Conservation (phyloP, 495 filamentous ascomycete species). For the Penicillium maclennaniae region DNA sequence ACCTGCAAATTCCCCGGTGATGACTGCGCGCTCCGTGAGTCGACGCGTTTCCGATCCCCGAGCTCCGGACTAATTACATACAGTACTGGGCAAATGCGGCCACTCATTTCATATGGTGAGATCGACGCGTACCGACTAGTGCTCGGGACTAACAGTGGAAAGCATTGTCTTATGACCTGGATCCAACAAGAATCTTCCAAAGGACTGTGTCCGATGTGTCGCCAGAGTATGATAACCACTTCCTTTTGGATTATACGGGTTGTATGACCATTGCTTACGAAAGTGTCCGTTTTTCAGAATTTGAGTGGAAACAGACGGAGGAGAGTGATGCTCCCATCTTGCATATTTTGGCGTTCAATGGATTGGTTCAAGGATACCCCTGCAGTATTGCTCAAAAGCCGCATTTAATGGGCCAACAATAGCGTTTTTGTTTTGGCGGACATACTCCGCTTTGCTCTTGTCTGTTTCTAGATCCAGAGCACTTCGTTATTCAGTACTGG, state of each 20-base stretch:
- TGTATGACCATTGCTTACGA: constrained; percentile 16
- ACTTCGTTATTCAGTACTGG: neutral
- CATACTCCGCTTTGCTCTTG: neutral
- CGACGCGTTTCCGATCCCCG: neutral
- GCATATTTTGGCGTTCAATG: constrained; percentile 9
- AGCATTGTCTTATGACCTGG: constrained; percentile 97
- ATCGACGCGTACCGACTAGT: constrained; percentile 11
- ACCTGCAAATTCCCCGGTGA: constrained; percentile 98
- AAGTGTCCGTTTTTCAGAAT: constrained; percentile 42
- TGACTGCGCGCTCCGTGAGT: constrained; percentile 84
- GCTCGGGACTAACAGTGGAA: constrained; percentile 6
- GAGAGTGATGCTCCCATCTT: constrained; percentile 33
- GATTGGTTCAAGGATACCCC: constrained; percentile 17
- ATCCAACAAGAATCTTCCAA: constrained; percentile 91
- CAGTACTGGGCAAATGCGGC: constrained; percentile 92
- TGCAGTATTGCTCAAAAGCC: neutral
- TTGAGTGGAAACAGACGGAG: constrained; percentile 60
- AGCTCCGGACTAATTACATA: neutral
- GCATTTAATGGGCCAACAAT: neutral
- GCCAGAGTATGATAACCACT: constrained; percentile 65
- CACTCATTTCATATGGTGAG: constrained; percentile 96
- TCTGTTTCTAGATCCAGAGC: neutral
- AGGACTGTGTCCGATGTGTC: constrained; percentile 95
- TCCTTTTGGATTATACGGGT: constrained; percentile 1
- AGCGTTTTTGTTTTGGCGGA: neutral